Percentiles rank a stretch among this genome's conserved stretches.
phyloP scores from a whole-genome alignment of 2,329 filamentous ascomycete genomes.

The Alternaria arbusti region DNA sequence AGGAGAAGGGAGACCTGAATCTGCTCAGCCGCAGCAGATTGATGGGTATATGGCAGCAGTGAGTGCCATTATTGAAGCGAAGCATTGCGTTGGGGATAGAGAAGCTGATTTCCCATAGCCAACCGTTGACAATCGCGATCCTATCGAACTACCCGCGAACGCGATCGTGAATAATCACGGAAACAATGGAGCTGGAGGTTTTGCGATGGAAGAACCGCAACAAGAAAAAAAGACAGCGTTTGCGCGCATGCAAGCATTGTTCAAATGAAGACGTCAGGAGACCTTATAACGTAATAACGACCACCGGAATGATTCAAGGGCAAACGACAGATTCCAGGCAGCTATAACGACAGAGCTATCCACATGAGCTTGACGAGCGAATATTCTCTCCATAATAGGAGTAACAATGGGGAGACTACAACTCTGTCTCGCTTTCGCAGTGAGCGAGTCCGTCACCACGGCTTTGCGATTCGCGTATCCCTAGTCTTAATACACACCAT shows the following conservation, averaged over 20 bases:
- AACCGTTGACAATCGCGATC: slow-evolving; percentile 4
- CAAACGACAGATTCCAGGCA: background rate
- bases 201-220: background rate
- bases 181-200: background rate
- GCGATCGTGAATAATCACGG: background rate
- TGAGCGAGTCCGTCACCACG: background rate
- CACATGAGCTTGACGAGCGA: background rate
- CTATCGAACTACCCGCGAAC: slow-evolving; percentile 17
- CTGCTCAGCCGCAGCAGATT: slow-evolving; percentile 7
- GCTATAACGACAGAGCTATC: background rate
- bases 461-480: background rate
- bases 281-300: background rate
- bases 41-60: slow-evolving; percentile 12
- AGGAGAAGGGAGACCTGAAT: background rate
- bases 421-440: background rate
- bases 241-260: background rate
- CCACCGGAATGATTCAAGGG: background rate
- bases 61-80: background rate
- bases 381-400: background rate
- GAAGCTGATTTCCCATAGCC: slow-evolving; percentile 5
- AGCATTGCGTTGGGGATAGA: too few relatives aligned
- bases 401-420: background rate
- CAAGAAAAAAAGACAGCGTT: background rate
- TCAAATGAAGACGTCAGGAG: background rate
- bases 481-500: background rate